Percentiles rank a stretch among this genome's conserved stretches.
phyloP scores from a whole-genome alignment of 1,139 yeast genomes.

The Yamadazyma trypodendri region DNA sequence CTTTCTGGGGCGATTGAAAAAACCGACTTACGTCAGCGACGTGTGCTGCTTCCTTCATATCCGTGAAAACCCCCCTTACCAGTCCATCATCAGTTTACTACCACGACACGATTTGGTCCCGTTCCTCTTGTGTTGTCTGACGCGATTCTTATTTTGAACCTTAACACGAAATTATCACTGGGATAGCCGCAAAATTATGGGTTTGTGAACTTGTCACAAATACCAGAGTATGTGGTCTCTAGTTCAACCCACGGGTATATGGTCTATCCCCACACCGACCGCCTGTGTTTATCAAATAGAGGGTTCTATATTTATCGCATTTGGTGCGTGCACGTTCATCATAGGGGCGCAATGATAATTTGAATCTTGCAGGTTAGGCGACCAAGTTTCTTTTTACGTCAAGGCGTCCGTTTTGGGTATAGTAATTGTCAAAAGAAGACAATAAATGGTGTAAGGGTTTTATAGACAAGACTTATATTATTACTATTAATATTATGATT shows the following conservation, averaged over 20 bases:
- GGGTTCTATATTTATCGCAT: conserved; percentile 3
- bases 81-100: background rate
- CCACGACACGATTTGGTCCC: background rate
- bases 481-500: background rate
- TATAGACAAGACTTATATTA: background rate
- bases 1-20: too few species aligned
- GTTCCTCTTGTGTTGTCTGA: background rate
- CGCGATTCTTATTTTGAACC: conserved; percentile 1
- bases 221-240: too few species aligned
- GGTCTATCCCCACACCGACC: background rate
- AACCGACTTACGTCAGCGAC: conserved; percentile 1
- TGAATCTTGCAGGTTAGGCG: conserved; percentile 1
- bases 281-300: background rate
- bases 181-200: background rate
- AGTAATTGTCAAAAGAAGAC: conserved; percentile 1
- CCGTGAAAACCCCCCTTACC: background rate
- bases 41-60: background rate
- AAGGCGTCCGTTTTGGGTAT: conserved; percentile 1
- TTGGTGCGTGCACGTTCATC: background rate
- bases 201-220: too few species aligned
- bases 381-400: conserved; percentile 2
- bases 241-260: too few species aligned
- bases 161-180: background rate
- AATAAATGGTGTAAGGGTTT: background rate
- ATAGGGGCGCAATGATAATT: conserved; percentile 4